Evolutionary conservation across 2,329 filamentous ascomycete species (phyloP), one percentile per base, ranked within the genome.

Genomic region (Aspergillus persii): DNA sequence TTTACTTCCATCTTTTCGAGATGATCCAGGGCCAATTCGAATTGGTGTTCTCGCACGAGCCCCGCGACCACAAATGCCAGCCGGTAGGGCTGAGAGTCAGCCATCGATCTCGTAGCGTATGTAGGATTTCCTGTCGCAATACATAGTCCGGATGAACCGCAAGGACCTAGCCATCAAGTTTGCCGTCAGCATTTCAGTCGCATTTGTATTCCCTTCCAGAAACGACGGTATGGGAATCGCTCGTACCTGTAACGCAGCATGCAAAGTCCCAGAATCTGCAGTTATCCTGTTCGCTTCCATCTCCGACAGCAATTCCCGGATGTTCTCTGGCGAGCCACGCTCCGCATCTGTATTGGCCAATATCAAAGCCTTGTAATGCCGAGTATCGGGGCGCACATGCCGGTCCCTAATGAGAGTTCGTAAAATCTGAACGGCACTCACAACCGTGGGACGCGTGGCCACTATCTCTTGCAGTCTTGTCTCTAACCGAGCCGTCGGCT

Each of bases 131-230:
- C 55, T 85, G 83, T 39, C 92, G 87, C 27, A 95, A 78, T 5
- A 92, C 66, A 67, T 96, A 94, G 74, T 98, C 90, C 0, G 94
- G 91, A 71, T 98, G 95, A 8, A 95, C 85, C 0, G 90, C 86
- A 27, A 97, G 80, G 4, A 85, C 88, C 81, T 89, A 63, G 5
- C 15, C 3, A 23, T 30, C 46, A 52, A 50, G 49, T 23, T 5
- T 36, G 15, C 26, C 9, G 23, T 47, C 47, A 58, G 46, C 41
- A 27, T 23, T 23, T 15, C 3, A 51, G 53, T 44, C 18, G n/a
- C 36, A 7, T 3, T 41, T 15, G 4, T n/a, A 18, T 39, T n/a
- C 5, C 15, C 27, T 50, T 2, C 23, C 2, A 5, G 11, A 41
- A 30, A 15, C 11, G 8, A 15, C 41, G 39, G 12, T 15, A 47